These are phyloP conservation scores for Eimeria zaria DNA, from an alignment of 169 alveolate genomes.

Conservation along the genomic window DNA sequence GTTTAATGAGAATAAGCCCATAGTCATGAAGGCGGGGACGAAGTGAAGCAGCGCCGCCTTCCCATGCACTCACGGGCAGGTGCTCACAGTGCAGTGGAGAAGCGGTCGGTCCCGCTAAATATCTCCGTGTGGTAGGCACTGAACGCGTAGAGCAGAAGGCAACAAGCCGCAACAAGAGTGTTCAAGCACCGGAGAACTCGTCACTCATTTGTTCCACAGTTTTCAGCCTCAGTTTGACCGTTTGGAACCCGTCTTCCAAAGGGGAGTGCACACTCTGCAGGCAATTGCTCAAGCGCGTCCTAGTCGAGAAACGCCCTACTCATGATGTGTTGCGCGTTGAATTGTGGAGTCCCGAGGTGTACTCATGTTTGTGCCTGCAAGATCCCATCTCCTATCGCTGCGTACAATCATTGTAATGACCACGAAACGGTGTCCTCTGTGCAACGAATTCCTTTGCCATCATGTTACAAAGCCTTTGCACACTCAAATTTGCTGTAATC, in stretches of 20 bases:
- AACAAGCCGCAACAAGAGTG: not conserved
- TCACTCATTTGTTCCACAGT: not conserved
- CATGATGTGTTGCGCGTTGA: not conserved
- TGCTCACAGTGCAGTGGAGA: not conserved
- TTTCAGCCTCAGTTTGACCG: not conserved
- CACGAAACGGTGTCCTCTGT: not conserved
- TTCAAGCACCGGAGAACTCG: not conserved
- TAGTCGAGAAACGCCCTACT: not conserved
- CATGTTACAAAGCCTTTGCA: not conserved
- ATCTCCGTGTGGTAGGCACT: not conserved
- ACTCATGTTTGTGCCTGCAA: not conserved
- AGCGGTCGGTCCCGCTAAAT: not conserved
- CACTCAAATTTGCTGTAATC: not conserved
- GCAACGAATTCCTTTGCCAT: not conserved
- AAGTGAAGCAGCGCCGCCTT: not conserved
- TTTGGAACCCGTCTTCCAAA: not conserved
- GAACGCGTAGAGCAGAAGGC: not conserved
- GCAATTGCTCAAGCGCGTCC: not conserved
- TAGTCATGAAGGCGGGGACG: not conserved
- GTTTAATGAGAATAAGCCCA: not conserved
- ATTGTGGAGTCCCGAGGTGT: not conserved
- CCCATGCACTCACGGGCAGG: not conserved
- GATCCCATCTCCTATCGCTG: conserved; percentile 1
- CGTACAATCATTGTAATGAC: not conserved
- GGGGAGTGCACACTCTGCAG: too few relatives aligned